Conservation (phyloP, 2,329 filamentous ascomycete species). For the Stagonosporopsis chrysanthemi region DNA sequence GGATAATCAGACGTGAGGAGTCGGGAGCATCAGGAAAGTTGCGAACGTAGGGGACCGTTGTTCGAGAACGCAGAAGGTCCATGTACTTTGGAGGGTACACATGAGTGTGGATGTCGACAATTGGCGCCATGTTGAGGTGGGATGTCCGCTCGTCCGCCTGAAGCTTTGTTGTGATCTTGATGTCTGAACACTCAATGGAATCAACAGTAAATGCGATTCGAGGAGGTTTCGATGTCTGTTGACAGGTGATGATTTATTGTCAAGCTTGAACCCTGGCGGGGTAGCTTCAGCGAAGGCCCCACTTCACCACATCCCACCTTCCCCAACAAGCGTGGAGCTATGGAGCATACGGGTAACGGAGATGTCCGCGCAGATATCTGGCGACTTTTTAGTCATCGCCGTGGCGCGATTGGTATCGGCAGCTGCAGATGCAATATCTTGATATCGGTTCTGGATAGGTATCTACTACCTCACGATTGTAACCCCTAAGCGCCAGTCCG, state of each 20-base stretch:
- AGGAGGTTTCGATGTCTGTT: background rate
- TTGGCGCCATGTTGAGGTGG: conserved; percentile 41
- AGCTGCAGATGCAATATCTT: background rate
- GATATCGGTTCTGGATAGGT: background rate
- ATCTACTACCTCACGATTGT: background rate
- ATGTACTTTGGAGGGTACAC: conserved; percentile 69
- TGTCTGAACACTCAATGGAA: background rate
- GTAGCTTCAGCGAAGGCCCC: conserved; percentile 31
- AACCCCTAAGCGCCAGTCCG: conserved; percentile 33
- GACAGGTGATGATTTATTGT: conserved; percentile 15
- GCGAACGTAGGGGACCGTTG: conserved; percentile 74
- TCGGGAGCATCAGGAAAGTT: conserved; percentile 62
- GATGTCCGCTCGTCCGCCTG: background rate
- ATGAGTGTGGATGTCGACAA: conserved; percentile 70
- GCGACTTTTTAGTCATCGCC: conserved; percentile 12
- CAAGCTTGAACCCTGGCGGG: conserved; percentile 28
- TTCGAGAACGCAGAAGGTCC: conserved; percentile 63
- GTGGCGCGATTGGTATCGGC: background rate
- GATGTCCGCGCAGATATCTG: conserved; percentile 22
- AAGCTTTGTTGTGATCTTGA: background rate
- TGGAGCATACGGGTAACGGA: conserved; percentile 23
- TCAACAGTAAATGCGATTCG: background rate
- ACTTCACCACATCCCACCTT: conserved; percentile 44
- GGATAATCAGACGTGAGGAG: conserved; percentile 71
- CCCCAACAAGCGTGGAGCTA: conserved; percentile 33